Base-by-base conservation (phyloP, 768 basidiomycete genomes). In the Fomitopsis pulvina region DNA sequence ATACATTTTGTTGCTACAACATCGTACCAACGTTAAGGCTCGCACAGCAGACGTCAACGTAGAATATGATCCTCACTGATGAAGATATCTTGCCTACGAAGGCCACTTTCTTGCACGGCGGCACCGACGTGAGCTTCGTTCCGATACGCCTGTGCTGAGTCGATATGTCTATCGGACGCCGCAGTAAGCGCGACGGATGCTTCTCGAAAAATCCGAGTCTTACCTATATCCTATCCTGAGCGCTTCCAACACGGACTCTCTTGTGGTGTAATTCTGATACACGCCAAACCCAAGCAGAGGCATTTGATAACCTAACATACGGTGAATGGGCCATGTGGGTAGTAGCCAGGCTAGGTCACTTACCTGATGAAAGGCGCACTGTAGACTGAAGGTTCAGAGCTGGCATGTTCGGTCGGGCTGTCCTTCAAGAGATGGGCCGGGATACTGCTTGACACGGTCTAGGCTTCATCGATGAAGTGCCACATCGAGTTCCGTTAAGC, bases 281-380 rank as follows among this genome's bases (percentile, higher is more conserved):
- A 88, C 85, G 1, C 72, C 87, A 51, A 88, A 81, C 8, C 87
- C 87, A 2, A 89, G 70, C 6, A 70, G 63, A 21, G 87, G 87
- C 71, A 88, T 85, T 14, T 64, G 48, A 61, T 77, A 63, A 10
- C 85, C 60, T 63, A 43, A 22, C 40, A 24, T 8, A 22, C 24
- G 27, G 41, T 5, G 24, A 16, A 16, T 47, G 22, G n/a, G 40
- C 39, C 11, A 25, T 26, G 6, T 11, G 22, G 11, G 40, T 9
- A 12, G 37, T 42, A 14, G 7, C 10, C 8, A 21, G 21, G 10
- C 40, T 11, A 10, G n/a, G 20, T 3, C 27, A 2, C 6, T 22
- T 20, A 59, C 58, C 85, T 7, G 55, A 52, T 10, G 58, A 51
- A 2, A 59, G 40, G 28, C 49, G 55, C 12, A 57, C 37, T 3